Evolutionary conservation across 352 stramenopile species (phyloP).

Genomic region (Stramenopiles sp.): DNA sequence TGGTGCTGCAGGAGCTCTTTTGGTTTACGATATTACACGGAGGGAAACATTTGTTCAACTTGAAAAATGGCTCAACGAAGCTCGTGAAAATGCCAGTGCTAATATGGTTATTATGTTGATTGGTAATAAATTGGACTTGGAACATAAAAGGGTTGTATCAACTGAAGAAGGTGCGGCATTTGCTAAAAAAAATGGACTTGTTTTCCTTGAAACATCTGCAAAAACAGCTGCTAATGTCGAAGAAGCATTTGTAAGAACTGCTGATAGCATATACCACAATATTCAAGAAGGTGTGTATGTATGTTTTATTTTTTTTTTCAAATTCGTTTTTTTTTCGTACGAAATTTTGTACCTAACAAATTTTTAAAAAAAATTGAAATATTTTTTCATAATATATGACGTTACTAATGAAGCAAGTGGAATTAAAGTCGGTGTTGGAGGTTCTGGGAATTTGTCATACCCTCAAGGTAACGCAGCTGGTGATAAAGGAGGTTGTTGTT

Average conservation of each 20-base stretch:
- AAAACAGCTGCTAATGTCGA: slow-evolving; percentile 97
- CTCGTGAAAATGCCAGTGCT: slow-evolving; percentile 77
- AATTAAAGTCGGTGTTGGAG: slow-evolving; percentile 8
- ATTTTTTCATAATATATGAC: slow-evolving; percentile 7
- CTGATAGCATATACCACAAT: slow-evolving; percentile 1
- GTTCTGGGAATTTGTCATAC: not conserved
- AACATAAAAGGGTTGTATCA: slow-evolving; percentile 47
- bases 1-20: slow-evolving; percentile 64
- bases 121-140: slow-evolving; percentile 88
- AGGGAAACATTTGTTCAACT: slow-evolving; percentile 97
- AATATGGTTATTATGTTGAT: slow-evolving; percentile 99
- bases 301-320: not conserved
- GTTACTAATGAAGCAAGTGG: slow-evolving; percentile 2
- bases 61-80: slow-evolving; percentile 85
- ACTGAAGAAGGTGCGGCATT: slow-evolving; percentile 91
- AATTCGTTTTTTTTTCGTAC: not conserved
- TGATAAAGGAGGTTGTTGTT: not conserved
- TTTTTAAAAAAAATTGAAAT: slow-evolving; percentile 4
- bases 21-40: slow-evolving; percentile 94
- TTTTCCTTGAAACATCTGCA: slow-evolving; percentile 95
- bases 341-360: not conserved
- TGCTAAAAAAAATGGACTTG: slow-evolving; percentile 90
- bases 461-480: not conserved
- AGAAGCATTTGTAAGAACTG: slow-evolving; percentile 31
- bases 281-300: not conserved